These are phyloP conservation scores for Andrographis paniculata DNA, from an alignment of 305 asterid species.

Conservation along the genomic window DNA sequence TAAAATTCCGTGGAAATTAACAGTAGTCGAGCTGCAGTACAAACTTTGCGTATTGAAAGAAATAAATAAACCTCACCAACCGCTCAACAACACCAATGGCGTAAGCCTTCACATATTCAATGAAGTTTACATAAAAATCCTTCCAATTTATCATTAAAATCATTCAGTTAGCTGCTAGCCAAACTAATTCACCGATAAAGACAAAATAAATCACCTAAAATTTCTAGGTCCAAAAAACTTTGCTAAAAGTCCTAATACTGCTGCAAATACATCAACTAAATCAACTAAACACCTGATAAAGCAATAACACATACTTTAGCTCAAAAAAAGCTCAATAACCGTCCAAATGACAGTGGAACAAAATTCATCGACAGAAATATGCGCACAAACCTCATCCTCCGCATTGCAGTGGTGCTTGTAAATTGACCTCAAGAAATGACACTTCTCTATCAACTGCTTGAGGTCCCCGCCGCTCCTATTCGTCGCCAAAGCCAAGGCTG, in stretches of 20 bases:
- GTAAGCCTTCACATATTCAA: too few relatives aligned
- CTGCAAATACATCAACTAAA: neutral
- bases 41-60: too few relatives aligned
- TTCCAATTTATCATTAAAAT: too few relatives aligned
- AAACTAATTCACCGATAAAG: too few relatives aligned
- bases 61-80: too few relatives aligned
- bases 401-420: conserved; percentile 97
- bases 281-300: too few relatives aligned
- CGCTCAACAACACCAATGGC: too few relatives aligned
- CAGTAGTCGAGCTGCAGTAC: too few relatives aligned
- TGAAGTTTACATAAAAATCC: too few relatives aligned
- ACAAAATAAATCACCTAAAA: neutral
- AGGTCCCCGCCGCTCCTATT: conserved; percentile 52
- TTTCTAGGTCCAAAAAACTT: neutral
- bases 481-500: conserved; percentile 74
- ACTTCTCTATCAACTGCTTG: conserved; percentile 57
- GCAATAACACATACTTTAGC: neutral
- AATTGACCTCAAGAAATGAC: conserved; percentile 74
- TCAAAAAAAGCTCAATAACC: neutral
- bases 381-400: conserved; percentile 80
- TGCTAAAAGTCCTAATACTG: neutral
- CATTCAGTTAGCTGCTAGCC: too few relatives aligned
- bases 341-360: too few relatives aligned
- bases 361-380: neutral
- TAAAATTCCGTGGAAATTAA: neutral